Evolutionary conservation across 2,329 filamentous ascomycete species (phyloP), one percentile per base, ranked within the genome.

Genomic region (Didymella exigua): DNA sequence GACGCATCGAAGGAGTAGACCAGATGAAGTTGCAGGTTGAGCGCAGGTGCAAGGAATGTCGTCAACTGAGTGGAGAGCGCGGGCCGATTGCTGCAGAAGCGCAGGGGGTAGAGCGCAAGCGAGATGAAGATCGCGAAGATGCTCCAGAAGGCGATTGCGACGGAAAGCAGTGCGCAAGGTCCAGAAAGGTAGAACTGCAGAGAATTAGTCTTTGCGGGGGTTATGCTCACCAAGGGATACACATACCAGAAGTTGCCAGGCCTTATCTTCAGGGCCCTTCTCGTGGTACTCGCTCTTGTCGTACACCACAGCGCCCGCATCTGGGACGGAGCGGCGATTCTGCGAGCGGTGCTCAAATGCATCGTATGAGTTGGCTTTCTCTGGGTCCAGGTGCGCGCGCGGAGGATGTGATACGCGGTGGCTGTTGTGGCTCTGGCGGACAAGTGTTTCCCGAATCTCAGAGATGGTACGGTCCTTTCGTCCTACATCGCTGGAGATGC

Each of bases 111-210:
- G 36, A 82, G 74, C 27, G 80, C 70, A 49, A 82, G 58, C 21
- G 67, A 63, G 50, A 83, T 78, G 60, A 85, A 43, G 38, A 85
- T 63, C 13, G 81, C 78, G 56, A 72, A 16, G 33, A 75, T 60
- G 16, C 84, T 81, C 76, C 84, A 87, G 43, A 85, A 54, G 33
- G 78, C 76, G 59, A 83, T 81, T 58, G 79, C 67, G 27, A 83
- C 63, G 47, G 84, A 84, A 62, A 86, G 78, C 6, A 84, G 65
- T 11, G 82, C 81, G 59, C 82, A 81, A 14, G 84, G 79, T 21
- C 76, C 71, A 18, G 82, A 83, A 30, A 85, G 76, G 64, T 80
- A 83, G 61, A 85, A 76, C 81, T 82, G 57, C 0, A 42, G 4
- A 19, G 29, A 16, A 21, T 55, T 27, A 55, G 45, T 31, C 4